These are phyloP conservation scores for Mycena leptocephala DNA, from an alignment of 768 basidiomycete genomes.

Conservation along the genomic window DNA sequence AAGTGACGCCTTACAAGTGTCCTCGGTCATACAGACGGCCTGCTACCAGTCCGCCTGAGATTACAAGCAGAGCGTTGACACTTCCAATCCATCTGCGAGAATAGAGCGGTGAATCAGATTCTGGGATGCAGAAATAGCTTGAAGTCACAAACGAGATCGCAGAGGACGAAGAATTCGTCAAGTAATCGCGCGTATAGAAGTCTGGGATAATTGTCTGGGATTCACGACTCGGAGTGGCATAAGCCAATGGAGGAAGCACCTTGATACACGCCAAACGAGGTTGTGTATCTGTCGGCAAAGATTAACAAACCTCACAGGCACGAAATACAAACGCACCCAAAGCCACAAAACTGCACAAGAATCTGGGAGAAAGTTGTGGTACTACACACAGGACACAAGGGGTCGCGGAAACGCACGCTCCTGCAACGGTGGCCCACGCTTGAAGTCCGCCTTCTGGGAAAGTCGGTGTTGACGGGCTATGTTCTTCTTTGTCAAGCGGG, in stretches of 20 bases:
- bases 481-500: no score
- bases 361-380: neutral
- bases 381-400: no score
- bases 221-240: neutral
- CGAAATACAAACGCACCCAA: constrained; percentile 49
- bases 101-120: neutral
- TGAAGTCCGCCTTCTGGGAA: no score
- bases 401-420: no score
- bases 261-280: constrained; percentile 55
- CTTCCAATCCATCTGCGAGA: constrained; percentile 59
- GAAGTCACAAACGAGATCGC: constrained; percentile 49
- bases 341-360: constrained; percentile 56
- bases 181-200: constrained; percentile 55
- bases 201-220: constrained; percentile 21
- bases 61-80: constrained; percentile 59
- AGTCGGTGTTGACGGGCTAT: no score
- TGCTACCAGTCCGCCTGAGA: constrained; percentile 56
- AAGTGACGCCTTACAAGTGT: constrained; percentile 52
- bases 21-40: constrained; percentile 66
- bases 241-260: constrained; percentile 34
- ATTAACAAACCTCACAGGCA: neutral
- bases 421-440: no score
- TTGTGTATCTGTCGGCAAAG: constrained; percentile 49
- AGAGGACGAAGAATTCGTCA: constrained; percentile 51
- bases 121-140: neutral